Evolutionary conservation across 345 rosid genomes (phyloP).

Genomic region (Eucalyptus cladocalyx): DNA sequence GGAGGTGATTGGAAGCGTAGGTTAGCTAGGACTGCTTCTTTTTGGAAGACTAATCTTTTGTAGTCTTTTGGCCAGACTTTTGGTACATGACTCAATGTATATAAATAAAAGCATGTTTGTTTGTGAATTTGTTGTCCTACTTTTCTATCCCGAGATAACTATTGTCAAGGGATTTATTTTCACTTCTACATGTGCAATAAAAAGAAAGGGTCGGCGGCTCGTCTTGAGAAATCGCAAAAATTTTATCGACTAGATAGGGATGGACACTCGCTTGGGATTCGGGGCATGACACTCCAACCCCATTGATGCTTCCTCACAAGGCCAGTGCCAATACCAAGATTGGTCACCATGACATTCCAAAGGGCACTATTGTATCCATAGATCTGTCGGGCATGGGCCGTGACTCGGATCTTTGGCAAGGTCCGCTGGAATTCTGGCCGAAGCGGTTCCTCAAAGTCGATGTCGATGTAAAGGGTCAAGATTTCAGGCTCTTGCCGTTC

Average conservation of each 20-base stretch:
- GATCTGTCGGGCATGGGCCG: neutral
- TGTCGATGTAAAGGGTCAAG: neutral
- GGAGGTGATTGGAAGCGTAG: rapidly evolving
- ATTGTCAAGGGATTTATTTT: rapidly evolving
- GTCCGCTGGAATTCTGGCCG: neutral
- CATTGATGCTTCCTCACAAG: neutral
- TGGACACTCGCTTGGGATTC: rapidly evolving
- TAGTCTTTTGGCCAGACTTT: no score
- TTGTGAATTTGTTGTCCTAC: no score
- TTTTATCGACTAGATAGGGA: no score
- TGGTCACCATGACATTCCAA: neutral
- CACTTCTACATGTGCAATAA: rapidly evolving
- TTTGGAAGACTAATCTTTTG: no score
- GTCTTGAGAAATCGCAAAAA: rapidly evolving
- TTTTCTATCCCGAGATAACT: no score
- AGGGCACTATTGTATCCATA: neutral
- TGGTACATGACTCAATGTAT: rapidly evolving
- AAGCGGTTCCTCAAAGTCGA: neutral
- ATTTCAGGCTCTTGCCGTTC: neutral
- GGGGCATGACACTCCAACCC: neutral
- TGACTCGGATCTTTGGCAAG: neutral
- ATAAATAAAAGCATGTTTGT: no score
- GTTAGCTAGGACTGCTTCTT: rapidly evolving
- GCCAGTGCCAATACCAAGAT: neutral
- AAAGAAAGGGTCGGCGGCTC: rapidly evolving